Percentiles rank a stretch among this genome's conserved stretches.
Conservation (phyloP, 768 basidiomycete genomes). For the Fomitopsis serialis region DNA sequence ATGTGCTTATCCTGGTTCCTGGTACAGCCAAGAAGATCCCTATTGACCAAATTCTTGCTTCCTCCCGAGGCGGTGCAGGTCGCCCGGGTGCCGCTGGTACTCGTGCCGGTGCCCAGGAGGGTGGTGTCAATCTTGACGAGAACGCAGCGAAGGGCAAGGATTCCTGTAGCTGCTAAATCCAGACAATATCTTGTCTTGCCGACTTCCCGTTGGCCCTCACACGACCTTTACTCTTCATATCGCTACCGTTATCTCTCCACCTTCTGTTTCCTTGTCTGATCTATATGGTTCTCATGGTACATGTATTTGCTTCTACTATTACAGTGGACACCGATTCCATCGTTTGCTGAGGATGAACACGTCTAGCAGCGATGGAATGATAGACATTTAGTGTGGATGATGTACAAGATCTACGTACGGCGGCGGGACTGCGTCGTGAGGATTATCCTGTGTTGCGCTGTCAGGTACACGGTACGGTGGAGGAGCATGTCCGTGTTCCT, state of each 20-base stretch:
- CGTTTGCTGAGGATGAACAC: neutral
- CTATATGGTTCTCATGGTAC: conserved; percentile 17
- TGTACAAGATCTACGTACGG: conserved; percentile 31
- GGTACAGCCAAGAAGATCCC: conserved; percentile 75
- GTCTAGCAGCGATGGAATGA: neutral
- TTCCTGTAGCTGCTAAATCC: conserved; percentile 72
- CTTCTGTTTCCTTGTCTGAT: conserved; percentile 16
- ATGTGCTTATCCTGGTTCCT: neutral
- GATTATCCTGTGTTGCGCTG: conserved; percentile 15
- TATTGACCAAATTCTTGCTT: conserved; percentile 91
- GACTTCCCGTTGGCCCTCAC: neutral
- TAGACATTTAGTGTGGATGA: neutral
- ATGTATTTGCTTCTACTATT: conserved; percentile 13
- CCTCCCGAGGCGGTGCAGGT: conserved; percentile 63
- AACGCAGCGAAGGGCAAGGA: conserved; percentile 63
- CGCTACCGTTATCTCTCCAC: conserved; percentile 14
- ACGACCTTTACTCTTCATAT: conserved; percentile 9
- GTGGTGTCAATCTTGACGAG: conserved; percentile 66
- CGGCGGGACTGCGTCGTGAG: conserved; percentile 28
- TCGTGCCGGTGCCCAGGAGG: conserved; percentile 50
- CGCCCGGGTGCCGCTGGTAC: conserved; percentile 53
- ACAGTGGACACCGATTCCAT: conserved; percentile 3
- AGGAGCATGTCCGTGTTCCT: conserved; percentile 55
- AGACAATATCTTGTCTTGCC: neutral
- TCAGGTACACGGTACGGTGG: conserved; percentile 71